Conservation (phyloP, 306 rosid species). For the Quercus cerris region DNA sequence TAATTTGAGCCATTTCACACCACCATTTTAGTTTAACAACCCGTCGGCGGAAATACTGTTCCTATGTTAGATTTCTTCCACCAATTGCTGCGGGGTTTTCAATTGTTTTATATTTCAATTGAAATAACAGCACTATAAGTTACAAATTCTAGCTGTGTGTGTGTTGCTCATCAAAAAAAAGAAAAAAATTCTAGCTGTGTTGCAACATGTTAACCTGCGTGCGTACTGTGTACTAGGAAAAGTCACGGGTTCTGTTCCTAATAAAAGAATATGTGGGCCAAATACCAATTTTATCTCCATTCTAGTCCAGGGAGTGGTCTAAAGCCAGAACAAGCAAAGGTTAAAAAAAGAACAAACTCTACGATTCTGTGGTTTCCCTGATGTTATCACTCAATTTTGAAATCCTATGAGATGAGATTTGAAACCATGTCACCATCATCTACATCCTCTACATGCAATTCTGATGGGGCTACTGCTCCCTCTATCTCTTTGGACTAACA, state of each 20-base stretch:
- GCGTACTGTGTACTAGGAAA: not conserved
- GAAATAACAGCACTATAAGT: not conserved
- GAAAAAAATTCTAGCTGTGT: not conserved
- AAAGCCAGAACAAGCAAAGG: not conserved
- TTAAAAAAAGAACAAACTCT: not conserved
- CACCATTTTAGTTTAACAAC: no score
- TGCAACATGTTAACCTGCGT: not conserved
- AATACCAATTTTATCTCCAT: not conserved
- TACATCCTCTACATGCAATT: not conserved
- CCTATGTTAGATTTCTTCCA: not conserved
- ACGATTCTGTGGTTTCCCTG: not conserved
- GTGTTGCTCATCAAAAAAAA: no score
- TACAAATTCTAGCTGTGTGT: not conserved
- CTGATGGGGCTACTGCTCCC: not conserved
- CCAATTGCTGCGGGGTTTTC: not conserved
- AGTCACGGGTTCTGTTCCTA: constrained; percentile 24
- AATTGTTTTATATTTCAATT: not conserved
- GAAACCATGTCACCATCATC: constrained; percentile 10
- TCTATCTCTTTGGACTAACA: not conserved
- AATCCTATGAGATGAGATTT: not conserved
- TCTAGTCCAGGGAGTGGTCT: not conserved
- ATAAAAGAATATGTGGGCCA: constrained; percentile 6
- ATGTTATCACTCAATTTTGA: not conserved
- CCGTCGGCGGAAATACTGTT: no score
- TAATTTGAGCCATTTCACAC: no score